These are phyloP conservation scores for Microbotryomycetes sp. DNA, from an alignment of 1,284 basidiomycete genomes.

Conservation along the genomic window DNA sequence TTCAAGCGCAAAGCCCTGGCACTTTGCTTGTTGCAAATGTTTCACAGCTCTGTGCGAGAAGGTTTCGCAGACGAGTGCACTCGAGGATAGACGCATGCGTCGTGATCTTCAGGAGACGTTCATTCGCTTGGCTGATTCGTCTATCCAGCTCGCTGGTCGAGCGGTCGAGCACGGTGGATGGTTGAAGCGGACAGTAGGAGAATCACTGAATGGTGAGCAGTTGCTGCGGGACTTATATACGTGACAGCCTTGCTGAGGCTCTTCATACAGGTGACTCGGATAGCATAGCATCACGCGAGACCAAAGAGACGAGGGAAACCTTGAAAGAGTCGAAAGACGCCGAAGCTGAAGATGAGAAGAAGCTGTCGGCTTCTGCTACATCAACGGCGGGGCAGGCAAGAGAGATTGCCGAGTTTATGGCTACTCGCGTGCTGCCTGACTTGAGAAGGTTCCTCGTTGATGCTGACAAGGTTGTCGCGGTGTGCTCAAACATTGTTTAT, in stretches of 20 bases:
- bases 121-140: slow-evolving; percentile 75
- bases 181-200: slow-evolving; percentile 63
- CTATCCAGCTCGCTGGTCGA: slow-evolving; percentile 64
- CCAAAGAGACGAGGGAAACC: slow-evolving; percentile 8
- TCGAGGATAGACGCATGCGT: slow-evolving; percentile 81
- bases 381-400: not conserved
- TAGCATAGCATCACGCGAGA: slow-evolving; percentile 20
- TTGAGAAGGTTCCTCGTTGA: slow-evolving; percentile 76
- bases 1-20: not conserved
- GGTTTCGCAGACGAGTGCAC: slow-evolving; percentile 74
- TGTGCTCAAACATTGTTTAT: slow-evolving; percentile 77
- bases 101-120: slow-evolving; percentile 88
- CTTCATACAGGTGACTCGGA: slow-evolving; percentile 14
- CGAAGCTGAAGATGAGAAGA: slow-evolving; percentile 11
- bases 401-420: slow-evolving; percentile 67
- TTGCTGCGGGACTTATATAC: slow-evolving; percentile 36
- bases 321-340: slow-evolving; percentile 5
- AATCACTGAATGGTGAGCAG: slow-evolving; percentile 41
- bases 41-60: slow-evolving; percentile 74
- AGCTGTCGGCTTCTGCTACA: not conserved
- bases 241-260: not conserved
- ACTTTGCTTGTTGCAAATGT: slow-evolving; percentile 52
- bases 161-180: slow-evolving; percentile 70
- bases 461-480: slow-evolving; percentile 68
- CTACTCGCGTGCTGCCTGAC: slow-evolving; percentile 62